Percentiles rank a stretch among this genome's conserved stretches.
phyloP scores from a whole-genome alignment of 352 stramenopile genomes.

The Globisporangium echinulatum region DNA sequence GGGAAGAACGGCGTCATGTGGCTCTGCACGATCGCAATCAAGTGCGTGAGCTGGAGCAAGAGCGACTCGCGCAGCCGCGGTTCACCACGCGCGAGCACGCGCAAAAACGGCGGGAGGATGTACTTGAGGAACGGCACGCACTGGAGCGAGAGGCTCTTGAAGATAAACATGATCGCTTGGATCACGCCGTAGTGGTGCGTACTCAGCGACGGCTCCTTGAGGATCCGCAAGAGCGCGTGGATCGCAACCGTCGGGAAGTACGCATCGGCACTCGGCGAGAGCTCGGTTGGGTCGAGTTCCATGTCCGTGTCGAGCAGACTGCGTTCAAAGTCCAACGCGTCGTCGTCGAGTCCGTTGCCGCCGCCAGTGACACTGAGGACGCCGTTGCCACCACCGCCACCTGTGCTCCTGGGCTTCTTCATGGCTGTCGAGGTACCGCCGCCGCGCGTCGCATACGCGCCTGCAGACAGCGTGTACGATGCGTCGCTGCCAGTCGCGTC shows the following conservation, averaged over 20 bases:
- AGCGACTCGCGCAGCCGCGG: constrained; percentile 92
- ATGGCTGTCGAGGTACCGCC: constrained; percentile 12
- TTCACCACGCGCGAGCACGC: constrained; percentile 89
- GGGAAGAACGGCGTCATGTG: constrained; percentile 96
- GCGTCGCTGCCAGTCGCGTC: background rate
- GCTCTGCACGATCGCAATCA: constrained; percentile 94
- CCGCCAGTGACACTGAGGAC: too few relatives aligned
- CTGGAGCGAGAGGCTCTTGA: constrained; percentile 93
- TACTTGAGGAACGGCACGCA: constrained; percentile 96
- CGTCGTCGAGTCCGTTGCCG: constrained; percentile 14
- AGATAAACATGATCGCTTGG: constrained; percentile 99
- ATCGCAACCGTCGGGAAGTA: constrained; percentile 98
- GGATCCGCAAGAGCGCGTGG: constrained; percentile 93
- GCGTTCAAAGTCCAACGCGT: constrained; percentile 66
- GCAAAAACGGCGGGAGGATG: constrained; percentile 96
- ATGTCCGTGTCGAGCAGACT: constrained; percentile 53
- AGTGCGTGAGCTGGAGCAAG: constrained; percentile 93
- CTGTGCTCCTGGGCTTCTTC: constrained; percentile 9
- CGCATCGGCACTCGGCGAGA: constrained; percentile 80
- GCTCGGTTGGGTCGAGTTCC: constrained; percentile 55
- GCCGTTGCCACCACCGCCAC: constrained; percentile 2
- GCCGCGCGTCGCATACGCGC: constrained; percentile 11
- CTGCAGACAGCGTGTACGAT: constrained; percentile 6
- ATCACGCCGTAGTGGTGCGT: constrained; percentile 96
- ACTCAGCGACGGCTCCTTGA: constrained; percentile 93